Base-by-base conservation (phyloP, 2,329 filamentous ascomycete genomes). In the Blumeriella jaapii region DNA sequence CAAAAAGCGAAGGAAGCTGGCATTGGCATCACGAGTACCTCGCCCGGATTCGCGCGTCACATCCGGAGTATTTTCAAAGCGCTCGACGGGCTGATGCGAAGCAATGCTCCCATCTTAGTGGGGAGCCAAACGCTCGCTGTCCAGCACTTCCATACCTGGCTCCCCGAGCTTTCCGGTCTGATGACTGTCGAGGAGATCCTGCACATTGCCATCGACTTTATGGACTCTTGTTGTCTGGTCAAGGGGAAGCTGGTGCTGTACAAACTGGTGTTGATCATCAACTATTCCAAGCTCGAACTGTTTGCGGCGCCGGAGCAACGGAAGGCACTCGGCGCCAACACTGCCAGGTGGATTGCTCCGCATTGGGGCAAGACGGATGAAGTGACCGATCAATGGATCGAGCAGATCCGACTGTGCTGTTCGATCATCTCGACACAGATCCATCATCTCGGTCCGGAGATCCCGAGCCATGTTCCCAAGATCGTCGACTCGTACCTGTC, bases 81-180 rank as follows among this genome's bases (percentile, higher is more conserved):
- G 1, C 67, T 98, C 15, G 86, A 96, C 59, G 68, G 71, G 11
- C 73, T 98, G 61, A 95, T 98, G 84, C 76, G 78, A 41, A 94
- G 85, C 56, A 68, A 77, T 2, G 82, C 85, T 2, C 82, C 91
- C 0, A 78, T 87, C 12, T 64, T 96, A 15, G 82, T 96, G 10
- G 91, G 91, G 20, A 96, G 83, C 44, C 93, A 98, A 60, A 96
- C 91, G 0, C 65, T 98, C 31, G 78, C 93, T 2, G 86, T 96
- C 9, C 91, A 98, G 58, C 85, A 96, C 56, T 93, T 96, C 56
- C 89, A 96, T 55, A 82, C 83, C 0, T 98, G 91, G 91, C 65
- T 98, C n/a, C 89, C 91, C 0, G 89, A 96, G 55, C 72, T 98
- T 7, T 68, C 74, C 0, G 75, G 78, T 2, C 67, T 91, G 23